phyloP scores from a whole-genome alignment of 2,329 filamentous ascomycete genomes.

The Ustulina deusta region DNA sequence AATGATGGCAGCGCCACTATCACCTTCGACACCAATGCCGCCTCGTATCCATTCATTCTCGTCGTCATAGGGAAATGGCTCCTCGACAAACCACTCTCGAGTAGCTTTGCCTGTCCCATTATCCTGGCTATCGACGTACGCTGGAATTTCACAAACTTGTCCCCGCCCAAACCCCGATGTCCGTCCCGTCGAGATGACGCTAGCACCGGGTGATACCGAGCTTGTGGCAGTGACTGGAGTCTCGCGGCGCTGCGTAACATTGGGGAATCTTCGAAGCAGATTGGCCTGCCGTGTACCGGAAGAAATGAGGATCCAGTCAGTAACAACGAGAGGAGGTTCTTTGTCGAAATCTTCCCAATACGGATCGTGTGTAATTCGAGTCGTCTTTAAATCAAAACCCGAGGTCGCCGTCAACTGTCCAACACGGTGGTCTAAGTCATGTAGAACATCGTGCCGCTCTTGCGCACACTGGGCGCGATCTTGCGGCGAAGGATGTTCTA shows the following conservation, averaged over 20 bases:
- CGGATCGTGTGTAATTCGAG: slow-evolving; percentile 57
- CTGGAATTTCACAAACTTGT: slow-evolving; percentile 58
- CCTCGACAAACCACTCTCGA: slow-evolving; percentile 61
- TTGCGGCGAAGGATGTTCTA: slow-evolving; percentile 58
- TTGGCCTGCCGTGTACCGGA: slow-evolving; percentile 54
- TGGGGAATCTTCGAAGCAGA: slow-evolving; percentile 57
- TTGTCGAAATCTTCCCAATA: slow-evolving; percentile 59
- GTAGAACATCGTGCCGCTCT: slow-evolving; percentile 55
- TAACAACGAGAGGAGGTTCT: slow-evolving; percentile 58
- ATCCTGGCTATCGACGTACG: slow-evolving; percentile 54
- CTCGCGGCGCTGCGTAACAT: slow-evolving; percentile 51
- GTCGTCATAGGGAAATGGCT: slow-evolving; percentile 53
- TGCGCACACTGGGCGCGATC: slow-evolving; percentile 54
- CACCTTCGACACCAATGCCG: slow-evolving; percentile 59
- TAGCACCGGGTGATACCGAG: slow-evolving; percentile 52
- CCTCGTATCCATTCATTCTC: slow-evolving; percentile 60
- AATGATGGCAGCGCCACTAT: slow-evolving; percentile 60
- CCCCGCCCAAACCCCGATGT: slow-evolving; percentile 59
- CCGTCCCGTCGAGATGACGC: slow-evolving; percentile 56
- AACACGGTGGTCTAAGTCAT: slow-evolving; percentile 48
- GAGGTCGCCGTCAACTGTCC: slow-evolving; percentile 57
- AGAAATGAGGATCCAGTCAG: slow-evolving; percentile 59
- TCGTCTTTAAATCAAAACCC: slow-evolving; percentile 58
- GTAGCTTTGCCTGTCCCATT: slow-evolving; percentile 59
- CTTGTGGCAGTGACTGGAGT: slow-evolving; percentile 50